Percentiles rank a stretch among this genome's conserved stretches.
phyloP scores from a whole-genome alignment of 2,329 filamentous ascomycete species.

The Lachnellula cervina region DNA sequence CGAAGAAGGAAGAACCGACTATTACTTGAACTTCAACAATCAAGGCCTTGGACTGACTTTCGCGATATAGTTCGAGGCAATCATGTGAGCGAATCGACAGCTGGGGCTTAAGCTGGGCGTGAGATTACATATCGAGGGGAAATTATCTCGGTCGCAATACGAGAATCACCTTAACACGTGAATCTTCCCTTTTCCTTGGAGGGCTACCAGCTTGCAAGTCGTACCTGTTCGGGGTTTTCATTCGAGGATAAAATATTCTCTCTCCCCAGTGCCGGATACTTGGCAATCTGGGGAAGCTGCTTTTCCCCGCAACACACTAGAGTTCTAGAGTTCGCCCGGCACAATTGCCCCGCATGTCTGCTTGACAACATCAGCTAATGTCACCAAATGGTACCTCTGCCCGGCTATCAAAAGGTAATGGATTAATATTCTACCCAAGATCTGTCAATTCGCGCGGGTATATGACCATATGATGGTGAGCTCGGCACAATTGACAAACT shows the following conservation, averaged over 20 bases:
- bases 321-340: background rate
- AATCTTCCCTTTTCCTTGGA: background rate
- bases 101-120: no score
- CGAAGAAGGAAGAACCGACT: no score
- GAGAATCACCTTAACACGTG: background rate
- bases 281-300: background rate
- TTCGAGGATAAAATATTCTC: conserved; percentile 1
- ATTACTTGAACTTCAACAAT: no score
- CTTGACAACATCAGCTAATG: background rate
- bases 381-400: background rate
- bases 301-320: background rate
- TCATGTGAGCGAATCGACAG: no score
- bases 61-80: no score
- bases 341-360: background rate
- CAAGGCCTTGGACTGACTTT: no score
- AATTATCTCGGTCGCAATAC: background rate
- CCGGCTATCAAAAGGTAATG: background rate
- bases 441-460: background rate
- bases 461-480: background rate
- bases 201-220: background rate
- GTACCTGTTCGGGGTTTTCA: background rate
- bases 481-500: background rate
- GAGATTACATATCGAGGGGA: background rate
- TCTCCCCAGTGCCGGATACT: background rate
- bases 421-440: conserved; percentile 1